Percentiles rank a stretch among this genome's conserved stretches.
Conservation (phyloP, 768 basidiomycete genomes). For the Russula brevipes region DNA sequence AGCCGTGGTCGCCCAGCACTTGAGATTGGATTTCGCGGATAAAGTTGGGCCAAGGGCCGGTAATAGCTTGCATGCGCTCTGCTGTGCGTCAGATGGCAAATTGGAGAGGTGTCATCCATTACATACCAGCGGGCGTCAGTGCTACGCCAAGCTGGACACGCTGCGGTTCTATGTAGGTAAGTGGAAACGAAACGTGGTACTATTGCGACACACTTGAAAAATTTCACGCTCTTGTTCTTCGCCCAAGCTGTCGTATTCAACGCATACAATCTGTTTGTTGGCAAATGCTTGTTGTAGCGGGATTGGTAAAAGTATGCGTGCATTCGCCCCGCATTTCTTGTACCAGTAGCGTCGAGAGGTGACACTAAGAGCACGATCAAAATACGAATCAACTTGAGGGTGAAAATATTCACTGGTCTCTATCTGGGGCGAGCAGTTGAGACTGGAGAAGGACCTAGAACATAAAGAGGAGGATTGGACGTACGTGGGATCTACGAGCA, state of each 20-base stretch:
- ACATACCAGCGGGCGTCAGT: conserved; percentile 59
- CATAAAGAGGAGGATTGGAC: conserved; percentile 23
- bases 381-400: not conserved
- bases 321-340: conserved; percentile 35
- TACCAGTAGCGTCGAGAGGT: conserved; percentile 20
- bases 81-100: conserved; percentile 15
- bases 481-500: conserved; percentile 50
- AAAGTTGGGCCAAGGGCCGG: conserved; percentile 51
- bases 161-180: conserved; percentile 32
- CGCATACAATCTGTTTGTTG: conserved; percentile 68
- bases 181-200: not conserved
- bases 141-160: conserved; percentile 78
- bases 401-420: conserved; percentile 42
- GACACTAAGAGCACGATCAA: conserved; percentile 41
- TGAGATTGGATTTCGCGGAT: conserved; percentile 50
- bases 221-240: conserved; percentile 60
- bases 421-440: conserved; percentile 29
- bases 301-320: conserved; percentile 35
- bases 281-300: conserved; percentile 53
- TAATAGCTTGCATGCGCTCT: conserved; percentile 68
- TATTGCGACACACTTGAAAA: conserved; percentile 51
- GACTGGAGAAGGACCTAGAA: conserved; percentile 2
- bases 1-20: conserved; percentile 40
- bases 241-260: conserved; percentile 57
- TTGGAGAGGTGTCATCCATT: not conserved